Conservation (phyloP, 805 yeast genomes). For the Brettanomyces bruxellensis region DNA sequence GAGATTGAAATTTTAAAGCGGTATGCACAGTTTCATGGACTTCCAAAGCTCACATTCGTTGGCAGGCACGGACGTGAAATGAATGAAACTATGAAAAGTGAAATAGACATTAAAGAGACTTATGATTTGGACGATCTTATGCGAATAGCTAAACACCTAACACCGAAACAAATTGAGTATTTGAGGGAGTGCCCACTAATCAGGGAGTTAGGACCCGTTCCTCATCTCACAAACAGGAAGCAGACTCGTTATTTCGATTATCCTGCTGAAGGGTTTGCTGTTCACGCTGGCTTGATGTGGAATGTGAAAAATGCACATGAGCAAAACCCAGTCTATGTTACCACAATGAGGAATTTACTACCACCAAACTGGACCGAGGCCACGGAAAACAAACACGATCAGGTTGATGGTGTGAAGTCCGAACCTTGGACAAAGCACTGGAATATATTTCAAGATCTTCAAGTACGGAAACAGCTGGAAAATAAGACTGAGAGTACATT, state of each 20-base stretch:
- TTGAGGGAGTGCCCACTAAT: slow-evolving; percentile 59
- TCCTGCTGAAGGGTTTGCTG: slow-evolving; percentile 45
- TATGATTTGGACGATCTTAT: slow-evolving; percentile 29
- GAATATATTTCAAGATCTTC: slow-evolving; percentile 16
- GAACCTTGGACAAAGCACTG: slow-evolving; percentile 26
- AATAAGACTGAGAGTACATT: slow-evolving; percentile 6
- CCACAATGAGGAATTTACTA: slow-evolving; percentile 62
- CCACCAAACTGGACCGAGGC: slow-evolving; percentile 55
- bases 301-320: slow-evolving; percentile 38
- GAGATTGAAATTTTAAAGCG: slow-evolving; percentile 62
- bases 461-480: slow-evolving; percentile 4
- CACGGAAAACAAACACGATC: slow-evolving; percentile 33
- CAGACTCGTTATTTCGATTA: slow-evolving; percentile 14
- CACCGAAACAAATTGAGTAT: slow-evolving; percentile 52
- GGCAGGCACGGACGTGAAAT: slow-evolving; percentile 8
- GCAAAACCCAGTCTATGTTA: slow-evolving; percentile 53
- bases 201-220: slow-evolving; percentile 51
- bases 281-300: slow-evolving; percentile 80
- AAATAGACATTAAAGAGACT: slow-evolving; percentile 12
- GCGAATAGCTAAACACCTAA: slow-evolving; percentile 43
- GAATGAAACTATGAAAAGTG: background rate
- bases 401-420: slow-evolving; percentile 20
- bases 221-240: slow-evolving; percentile 27
- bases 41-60: slow-evolving; percentile 19
- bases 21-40: slow-evolving; percentile 53